A percentile compares a stretch with the other conserved stretches of the same genome.
These are phyloP conservation scores for Cercospora sp. DNA, from an alignment of 2,329 filamentous ascomycete genomes.

Conservation along the genomic window DNA sequence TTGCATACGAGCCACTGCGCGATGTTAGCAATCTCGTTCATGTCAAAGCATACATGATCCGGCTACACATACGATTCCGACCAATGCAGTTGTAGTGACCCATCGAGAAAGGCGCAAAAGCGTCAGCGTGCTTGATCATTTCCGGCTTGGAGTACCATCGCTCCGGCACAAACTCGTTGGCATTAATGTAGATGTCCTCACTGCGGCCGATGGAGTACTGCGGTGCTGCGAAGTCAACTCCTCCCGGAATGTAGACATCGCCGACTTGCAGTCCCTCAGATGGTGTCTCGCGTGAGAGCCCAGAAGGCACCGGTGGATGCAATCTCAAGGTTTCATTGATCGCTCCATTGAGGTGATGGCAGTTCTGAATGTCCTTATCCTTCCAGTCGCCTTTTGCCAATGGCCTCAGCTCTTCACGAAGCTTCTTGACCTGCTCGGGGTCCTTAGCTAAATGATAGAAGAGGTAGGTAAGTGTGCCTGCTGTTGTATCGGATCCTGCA, in stretches of 20 bases:
- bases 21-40: slow-evolving; percentile 3
- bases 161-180: slow-evolving; percentile 39
- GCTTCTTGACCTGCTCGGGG: slow-evolving; percentile 33
- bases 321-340: slow-evolving; percentile 47
- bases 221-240: slow-evolving; percentile 23
- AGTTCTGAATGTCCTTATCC: slow-evolving; percentile 32
- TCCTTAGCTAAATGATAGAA: slow-evolving; percentile 44
- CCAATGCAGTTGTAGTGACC: slow-evolving; percentile 43
- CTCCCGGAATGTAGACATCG: slow-evolving; percentile 40
- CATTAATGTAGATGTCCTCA: slow-evolving; percentile 34
- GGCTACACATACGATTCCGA: slow-evolving; percentile 26
- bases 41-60: not conserved
- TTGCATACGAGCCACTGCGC: slow-evolving; percentile 40
- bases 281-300: slow-evolving; percentile 40
- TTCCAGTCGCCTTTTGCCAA: slow-evolving; percentile 23
- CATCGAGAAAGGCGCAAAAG: slow-evolving; percentile 42
- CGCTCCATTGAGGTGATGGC: slow-evolving; percentile 41
- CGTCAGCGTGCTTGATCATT: slow-evolving; percentile 39
- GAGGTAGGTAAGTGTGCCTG: slow-evolving; percentile 43
- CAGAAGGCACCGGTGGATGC: slow-evolving; percentile 43
- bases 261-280: slow-evolving; percentile 41
- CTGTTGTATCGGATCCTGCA: slow-evolving; percentile 47
- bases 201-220: slow-evolving; percentile 30
- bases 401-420: slow-evolving; percentile 40
- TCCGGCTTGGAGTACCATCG: slow-evolving; percentile 41